A percentile compares a stretch with the other conserved stretches of the same genome.
Evolutionary conservation across 345 rosid genomes (phyloP).

Genomic region (Gynandropsis gynandra): DNA sequence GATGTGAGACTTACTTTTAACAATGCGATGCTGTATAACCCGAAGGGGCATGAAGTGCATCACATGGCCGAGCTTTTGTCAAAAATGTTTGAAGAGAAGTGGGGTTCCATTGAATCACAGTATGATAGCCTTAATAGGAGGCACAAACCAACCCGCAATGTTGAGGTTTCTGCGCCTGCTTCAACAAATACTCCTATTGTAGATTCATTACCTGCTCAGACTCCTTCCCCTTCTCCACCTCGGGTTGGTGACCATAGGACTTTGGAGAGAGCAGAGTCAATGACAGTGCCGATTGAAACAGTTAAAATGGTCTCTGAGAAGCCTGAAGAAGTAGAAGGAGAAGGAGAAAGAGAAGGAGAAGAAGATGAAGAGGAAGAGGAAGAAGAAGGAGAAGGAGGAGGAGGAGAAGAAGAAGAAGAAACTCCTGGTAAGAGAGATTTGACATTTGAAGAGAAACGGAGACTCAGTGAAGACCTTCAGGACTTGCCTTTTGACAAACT

Average conservation of each 20-base stretch:
- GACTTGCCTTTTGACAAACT: constrained; percentile 73
- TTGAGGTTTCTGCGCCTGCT: constrained; percentile 16
- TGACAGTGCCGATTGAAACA: constrained; percentile 26
- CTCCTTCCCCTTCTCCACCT: constrained; percentile 18
- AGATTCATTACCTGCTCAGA: constrained; percentile 22
- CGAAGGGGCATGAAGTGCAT: constrained; percentile 74
- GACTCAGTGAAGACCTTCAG: constrained; percentile 59
- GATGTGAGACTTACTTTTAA: constrained; percentile 80
- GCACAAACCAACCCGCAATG: constrained; percentile 21
- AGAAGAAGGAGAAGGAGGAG: no score
- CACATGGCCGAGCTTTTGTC: constrained; percentile 49
- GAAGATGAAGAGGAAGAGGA: no score
- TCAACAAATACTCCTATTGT: constrained; percentile 16
- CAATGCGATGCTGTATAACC: constrained; percentile 78
- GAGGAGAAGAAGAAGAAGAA: constrained; percentile 35
- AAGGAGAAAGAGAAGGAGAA: no score
- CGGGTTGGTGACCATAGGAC: constrained; percentile 13
- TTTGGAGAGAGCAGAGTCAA: constrained; percentile 42
- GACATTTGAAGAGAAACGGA: constrained; percentile 80
- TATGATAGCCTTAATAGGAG: constrained; percentile 25
- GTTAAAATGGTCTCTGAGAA: constrained; percentile 24
- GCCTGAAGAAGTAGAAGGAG: no score
- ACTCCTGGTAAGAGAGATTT: constrained; percentile 47
- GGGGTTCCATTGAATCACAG: constrained; percentile 45
- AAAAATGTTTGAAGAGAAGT: constrained; percentile 56